Evolutionary conservation across 257 asterid genomes (phyloP).

Genomic region (Solanum acaule): DNA sequence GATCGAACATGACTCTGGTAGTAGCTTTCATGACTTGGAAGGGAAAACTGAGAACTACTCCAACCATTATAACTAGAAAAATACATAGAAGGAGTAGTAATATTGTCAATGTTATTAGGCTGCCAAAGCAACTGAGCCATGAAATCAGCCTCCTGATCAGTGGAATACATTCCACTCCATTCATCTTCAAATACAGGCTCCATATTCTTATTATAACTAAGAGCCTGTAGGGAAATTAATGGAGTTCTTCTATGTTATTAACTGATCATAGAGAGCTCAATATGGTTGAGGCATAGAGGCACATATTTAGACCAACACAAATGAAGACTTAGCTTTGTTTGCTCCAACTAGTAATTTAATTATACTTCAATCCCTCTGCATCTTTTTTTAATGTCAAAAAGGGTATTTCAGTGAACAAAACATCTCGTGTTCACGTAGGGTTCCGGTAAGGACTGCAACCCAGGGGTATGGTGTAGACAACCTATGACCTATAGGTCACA

Average conservation of each 20-base stretch:
- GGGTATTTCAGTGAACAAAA: not conserved
- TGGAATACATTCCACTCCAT: constrained; percentile 53
- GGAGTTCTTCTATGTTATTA: not conserved
- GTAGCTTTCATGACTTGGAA: constrained; percentile 15
- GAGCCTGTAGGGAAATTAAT: not conserved
- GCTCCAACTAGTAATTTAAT: not conserved
- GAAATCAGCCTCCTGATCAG: constrained; percentile 29
- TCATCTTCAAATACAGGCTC: constrained; percentile 52
- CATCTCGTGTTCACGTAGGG: not conserved
- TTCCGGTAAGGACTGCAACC: not conserved
- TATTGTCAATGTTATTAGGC: not conserved
- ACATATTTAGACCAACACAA: not conserved
- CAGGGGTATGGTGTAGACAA: not conserved
- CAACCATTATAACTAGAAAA: constrained; percentile 14
- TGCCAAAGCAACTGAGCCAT: constrained; percentile 13
- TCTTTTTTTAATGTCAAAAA: not conserved
- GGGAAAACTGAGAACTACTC: constrained; percentile 9
- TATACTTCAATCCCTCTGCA: not conserved
- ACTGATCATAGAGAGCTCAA: not conserved
- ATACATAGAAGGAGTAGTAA: not conserved
- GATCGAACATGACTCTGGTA: not conserved
- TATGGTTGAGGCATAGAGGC: not conserved
- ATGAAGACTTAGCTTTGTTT: not conserved
- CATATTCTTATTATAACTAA: constrained; percentile 14
- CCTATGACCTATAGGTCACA: not conserved